Evolutionary conservation across 2,329 filamentous ascomycete species (phyloP), one percentile per base, ranked within the genome.

Genomic region (Fragosphaeria purpurea): DNA sequence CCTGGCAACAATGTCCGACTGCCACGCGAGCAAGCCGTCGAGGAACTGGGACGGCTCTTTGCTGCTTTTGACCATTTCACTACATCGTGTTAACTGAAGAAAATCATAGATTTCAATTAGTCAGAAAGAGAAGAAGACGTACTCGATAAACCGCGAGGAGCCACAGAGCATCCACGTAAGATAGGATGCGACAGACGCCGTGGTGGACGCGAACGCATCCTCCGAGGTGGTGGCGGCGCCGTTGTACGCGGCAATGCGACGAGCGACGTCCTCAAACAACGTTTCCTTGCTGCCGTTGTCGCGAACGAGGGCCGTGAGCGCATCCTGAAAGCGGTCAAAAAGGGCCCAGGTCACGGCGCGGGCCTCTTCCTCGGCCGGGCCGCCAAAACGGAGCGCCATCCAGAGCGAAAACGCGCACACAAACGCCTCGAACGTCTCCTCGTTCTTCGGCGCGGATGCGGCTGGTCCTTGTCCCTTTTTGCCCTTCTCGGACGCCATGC

Each of bases 361-460:
- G 5, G 62, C 61, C 11, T 62, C 58, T 2, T 59, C 47, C 48
- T 62, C 62, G 37, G 57, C 51, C 7, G 50, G 34, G 6, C 51
- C 62, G 7, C 55, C 55, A 33, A 56, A 55, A 34, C 58, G 48
- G 34, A 60, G 61, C 9, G 61, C 58, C 38, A 62, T 46, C 63
- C 63, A 67, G 2, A 60, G 56, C 12, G 58, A 56, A 10, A 57
- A 59, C 47, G 60, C 58, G 54, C 61, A 63, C 39, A 54, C 57
- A 54, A 67, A 63, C 2, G 64, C 65, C 47, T 65, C 60, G 38
- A 61, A 61, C 1, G 57, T 57, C n/a, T 54, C 56, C 30, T 61
- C 60, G 35, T 47, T 53, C 10, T 62, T 56, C 7, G 52, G 38
- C 34, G 53, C 54, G 34, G 54, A 56, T 41, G 63, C 33, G 9